Evolutionary conservation across 2,329 filamentous ascomycete species (phyloP), one percentile per base, ranked within the genome.

Genomic region (Trichophyton mentagrophytes): DNA sequence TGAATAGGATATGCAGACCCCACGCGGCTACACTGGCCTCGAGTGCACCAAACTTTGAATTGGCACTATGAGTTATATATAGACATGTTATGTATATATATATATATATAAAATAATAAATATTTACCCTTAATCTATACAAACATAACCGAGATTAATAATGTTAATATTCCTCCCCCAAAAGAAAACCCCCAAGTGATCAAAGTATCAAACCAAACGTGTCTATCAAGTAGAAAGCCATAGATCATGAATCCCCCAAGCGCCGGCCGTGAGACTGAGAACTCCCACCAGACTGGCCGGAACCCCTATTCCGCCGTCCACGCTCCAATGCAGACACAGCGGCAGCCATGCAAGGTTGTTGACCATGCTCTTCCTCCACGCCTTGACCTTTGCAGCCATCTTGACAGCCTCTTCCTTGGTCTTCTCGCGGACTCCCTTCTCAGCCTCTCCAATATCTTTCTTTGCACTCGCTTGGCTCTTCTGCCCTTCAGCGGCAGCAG

Each of bases 241-340:
- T 11, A 73, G 61, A 65, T 76, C 75, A 62, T 69, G 70, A 60
- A 80, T 68, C 11, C 73, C 75, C 69, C 76, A 76, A 62, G 73
- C 68, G 2, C 75, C 77, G 13, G 78, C 79, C 63, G 78, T 68
- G 56, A 77, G 78, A 5, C 86, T 86, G 59, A 84, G 75, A 25
- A 82, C 67, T 0, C 84, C 85, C 27, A 86, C 76, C 69, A 79
- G 74, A 63, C 78, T 76, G 62, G 85, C 82, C 40, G 80, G 79
- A 60, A 88, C 72, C 8, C 72, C 73, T 59, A 84, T 70, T 0
- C 88, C 89, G 61, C 82, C 77, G 63, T 88, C 84, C 46, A 86
- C 72, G 68, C 89, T 87, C 86, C 88, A 96, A 76, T 96, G 90
- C 27, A 92, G 69, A 63, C 89, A 92, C 70, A 95, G 77, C 36